phyloP scores from a whole-genome alignment of 257 asterid genomes.

The Petrea volubilis region DNA sequence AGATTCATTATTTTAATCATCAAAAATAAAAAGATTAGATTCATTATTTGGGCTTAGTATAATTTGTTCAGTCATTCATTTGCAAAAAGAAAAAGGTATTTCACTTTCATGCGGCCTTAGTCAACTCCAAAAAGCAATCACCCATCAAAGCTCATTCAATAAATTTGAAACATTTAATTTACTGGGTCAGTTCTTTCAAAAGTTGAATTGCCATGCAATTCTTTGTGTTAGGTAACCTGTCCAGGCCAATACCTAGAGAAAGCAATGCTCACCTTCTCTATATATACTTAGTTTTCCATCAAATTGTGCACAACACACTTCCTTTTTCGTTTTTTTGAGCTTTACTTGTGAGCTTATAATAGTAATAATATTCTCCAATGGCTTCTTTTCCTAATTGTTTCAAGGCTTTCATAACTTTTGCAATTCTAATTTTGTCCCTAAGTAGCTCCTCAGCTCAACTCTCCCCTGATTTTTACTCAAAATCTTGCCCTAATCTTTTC shows the following conservation, averaged over 20 bases:
- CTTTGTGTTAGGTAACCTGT: slow-evolving; percentile 71
- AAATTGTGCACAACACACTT: slow-evolving; percentile 23
- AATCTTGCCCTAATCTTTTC: slow-evolving; percentile 65
- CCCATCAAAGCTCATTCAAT: not conserved
- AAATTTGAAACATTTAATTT: not conserved
- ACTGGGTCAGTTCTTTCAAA: slow-evolving; percentile 34
- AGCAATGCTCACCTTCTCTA: slow-evolving; percentile 24
- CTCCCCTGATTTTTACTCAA: slow-evolving; percentile 51
- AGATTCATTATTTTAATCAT: too few relatives aligned
- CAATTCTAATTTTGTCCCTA: slow-evolving; percentile 35
- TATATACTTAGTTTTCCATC: slow-evolving; percentile 31
- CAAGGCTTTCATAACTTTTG: slow-evolving; percentile 37
- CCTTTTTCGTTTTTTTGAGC: not conserved
- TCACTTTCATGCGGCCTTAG: not conserved
- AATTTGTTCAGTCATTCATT: too few relatives aligned
- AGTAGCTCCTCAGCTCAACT: slow-evolving; percentile 74
- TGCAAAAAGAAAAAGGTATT: not conserved
- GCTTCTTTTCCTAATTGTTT: slow-evolving; percentile 38
- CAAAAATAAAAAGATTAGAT: too few relatives aligned
- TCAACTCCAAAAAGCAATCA: not conserved
- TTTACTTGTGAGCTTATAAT: not conserved
- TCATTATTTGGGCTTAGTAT: too few relatives aligned
- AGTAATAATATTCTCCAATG: slow-evolving; percentile 33
- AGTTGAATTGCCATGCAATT: slow-evolving; percentile 52
- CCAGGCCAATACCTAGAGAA: slow-evolving; percentile 29